These are phyloP conservation scores for Suillus ampliporus DNA, from an alignment of 768 basidiomycete species.

Conservation along the genomic window DNA sequence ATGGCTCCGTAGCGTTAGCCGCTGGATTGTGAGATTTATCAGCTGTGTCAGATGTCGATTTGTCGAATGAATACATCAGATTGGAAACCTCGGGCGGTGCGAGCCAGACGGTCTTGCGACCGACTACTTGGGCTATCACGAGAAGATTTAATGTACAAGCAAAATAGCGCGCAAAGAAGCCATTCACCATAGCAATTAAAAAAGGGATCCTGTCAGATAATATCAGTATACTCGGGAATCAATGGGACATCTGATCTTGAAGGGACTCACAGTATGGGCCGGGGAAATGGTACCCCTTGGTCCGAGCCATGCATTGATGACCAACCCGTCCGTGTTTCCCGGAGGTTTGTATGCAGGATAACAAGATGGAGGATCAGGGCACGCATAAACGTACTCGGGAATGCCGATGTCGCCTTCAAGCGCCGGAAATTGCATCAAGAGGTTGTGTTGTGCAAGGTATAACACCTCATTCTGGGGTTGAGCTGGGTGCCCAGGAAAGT, in stretches of 20 bases:
- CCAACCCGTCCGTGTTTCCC: conserved; percentile 62
- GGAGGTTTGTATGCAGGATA: conserved; percentile 67
- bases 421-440: conserved; percentile 83
- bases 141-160: conserved; percentile 12
- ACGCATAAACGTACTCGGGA: conserved; percentile 91
- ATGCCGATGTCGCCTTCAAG: conserved; percentile 75
- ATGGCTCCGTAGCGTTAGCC: conserved; percentile 46
- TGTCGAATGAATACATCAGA: conserved; percentile 64
- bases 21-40: conserved; percentile 42
- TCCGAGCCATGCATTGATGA: conserved; percentile 85
- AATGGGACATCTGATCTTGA: conserved; percentile 16
- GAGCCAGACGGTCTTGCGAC: conserved; percentile 90
- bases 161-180: conserved; percentile 9
- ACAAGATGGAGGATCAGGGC: conserved; percentile 48
- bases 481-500: conserved; percentile 24
- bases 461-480: conserved; percentile 39
- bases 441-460: conserved; percentile 92
- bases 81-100: conserved; percentile 67
- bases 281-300: conserved; percentile 82
- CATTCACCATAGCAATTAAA: conserved; percentile 85
- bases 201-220: conserved; percentile 77
- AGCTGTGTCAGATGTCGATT: conserved; percentile 17
- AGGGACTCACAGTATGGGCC: conserved; percentile 78
- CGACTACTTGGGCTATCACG: conserved; percentile 80
- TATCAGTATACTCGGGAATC: conserved; percentile 14